Evolutionary conservation across 495 filamentous ascomycete species (phyloP), one percentile per base, ranked within the genome.

Genomic region (Hypoxylon lienhwacheense): DNA sequence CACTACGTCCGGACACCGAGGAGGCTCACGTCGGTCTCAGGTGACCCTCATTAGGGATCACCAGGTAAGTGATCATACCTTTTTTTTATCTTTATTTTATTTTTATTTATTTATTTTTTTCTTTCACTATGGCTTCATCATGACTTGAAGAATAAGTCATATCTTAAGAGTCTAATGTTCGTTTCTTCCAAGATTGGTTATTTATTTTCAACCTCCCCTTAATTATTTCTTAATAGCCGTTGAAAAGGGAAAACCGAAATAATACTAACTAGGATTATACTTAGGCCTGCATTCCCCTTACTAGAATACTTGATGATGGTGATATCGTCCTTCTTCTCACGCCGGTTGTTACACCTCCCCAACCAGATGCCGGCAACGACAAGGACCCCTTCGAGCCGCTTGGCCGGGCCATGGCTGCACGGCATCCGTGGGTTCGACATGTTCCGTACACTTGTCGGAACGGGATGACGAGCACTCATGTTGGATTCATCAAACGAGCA

Each of bases 371-470:
- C 15, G 12, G 43, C 7, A 47, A 65, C 35, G 40, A 61, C 43
- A 68, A 66, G 40, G 82, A 85, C 60, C 82, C 82, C 16, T 85
- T 85, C 47, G 82, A 85, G 55, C 75, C 77, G 19, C 66, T 85
- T 42, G 82, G 82, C 21, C 73, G 71, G 42, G 75, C 79, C 10
- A 64, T 85, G 53, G 80, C 81, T 3, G 67, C 47, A 16, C 69
- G 73, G 43, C 81, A 84, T 60, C 68, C 73, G 1, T 77, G 73
- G 69, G 70, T 85, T 54, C 77, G 79, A 29, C 82, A 85, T 57
- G 80, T 84, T 46, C 82, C 82, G 16, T 85, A 85, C 47, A 76
- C 76, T 4, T 72, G 74, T 14, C 73, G 69, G 20, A 76, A 77
- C 36, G 81, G 81, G 10, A 80, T 85, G 47, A 85, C 80, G 4